phyloP scores from a whole-genome alignment of 805 yeast species.

The Candida mattraensis region DNA sequence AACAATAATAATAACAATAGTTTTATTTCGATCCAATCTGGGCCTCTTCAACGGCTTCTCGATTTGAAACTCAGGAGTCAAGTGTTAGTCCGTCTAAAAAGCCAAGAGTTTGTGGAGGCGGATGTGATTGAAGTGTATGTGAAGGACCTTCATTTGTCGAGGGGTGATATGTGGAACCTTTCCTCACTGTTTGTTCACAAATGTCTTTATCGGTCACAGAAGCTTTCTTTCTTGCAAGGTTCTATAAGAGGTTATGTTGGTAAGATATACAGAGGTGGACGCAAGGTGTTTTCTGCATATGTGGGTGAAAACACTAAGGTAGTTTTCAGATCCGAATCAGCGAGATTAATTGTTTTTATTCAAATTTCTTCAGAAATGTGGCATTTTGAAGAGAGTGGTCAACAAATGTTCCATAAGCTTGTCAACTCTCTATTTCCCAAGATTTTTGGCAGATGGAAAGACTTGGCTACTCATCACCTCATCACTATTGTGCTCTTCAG shows the following conservation, averaged over 20 bases:
- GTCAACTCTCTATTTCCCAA: slow-evolving; percentile 91
- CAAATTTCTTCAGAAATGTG: slow-evolving; percentile 96
- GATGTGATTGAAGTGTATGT: slow-evolving; percentile 81
- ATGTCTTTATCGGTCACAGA: slow-evolving; percentile 69
- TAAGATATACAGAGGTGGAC: slow-evolving; percentile 65
- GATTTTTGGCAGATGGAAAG: slow-evolving; percentile 84
- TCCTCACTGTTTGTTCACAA: slow-evolving; percentile 58
- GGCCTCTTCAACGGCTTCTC: slow-evolving; percentile 56
- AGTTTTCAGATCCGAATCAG: slow-evolving; percentile 89
- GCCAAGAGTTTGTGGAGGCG: slow-evolving; percentile 54
- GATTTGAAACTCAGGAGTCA: slow-evolving; percentile 67
- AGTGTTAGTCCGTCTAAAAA: slow-evolving; percentile 55
- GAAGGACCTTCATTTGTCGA: slow-evolving; percentile 74
- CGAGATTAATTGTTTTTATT: slow-evolving; percentile 75
- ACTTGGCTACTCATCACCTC: slow-evolving; percentile 83
- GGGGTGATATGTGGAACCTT: slow-evolving; percentile 93
- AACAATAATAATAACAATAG: slow-evolving; percentile 23
- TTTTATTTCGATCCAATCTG: slow-evolving; percentile 57
- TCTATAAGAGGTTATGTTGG: slow-evolving; percentile 64
- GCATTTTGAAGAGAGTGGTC: slow-evolving; percentile 97
- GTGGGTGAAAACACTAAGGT: slow-evolving; percentile 73
- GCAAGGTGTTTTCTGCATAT: slow-evolving; percentile 70
- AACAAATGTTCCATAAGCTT: slow-evolving; percentile 86
- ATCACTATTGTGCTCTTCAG: slow-evolving; percentile 89
- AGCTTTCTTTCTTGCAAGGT: slow-evolving; percentile 57